A percentile compares a stretch with the other conserved stretches of the same genome.
These are phyloP conservation scores for Syncephalis plumigaleata DNA, from an alignment of 371 early-diverging fungal genomes.

Conservation along the genomic window DNA sequence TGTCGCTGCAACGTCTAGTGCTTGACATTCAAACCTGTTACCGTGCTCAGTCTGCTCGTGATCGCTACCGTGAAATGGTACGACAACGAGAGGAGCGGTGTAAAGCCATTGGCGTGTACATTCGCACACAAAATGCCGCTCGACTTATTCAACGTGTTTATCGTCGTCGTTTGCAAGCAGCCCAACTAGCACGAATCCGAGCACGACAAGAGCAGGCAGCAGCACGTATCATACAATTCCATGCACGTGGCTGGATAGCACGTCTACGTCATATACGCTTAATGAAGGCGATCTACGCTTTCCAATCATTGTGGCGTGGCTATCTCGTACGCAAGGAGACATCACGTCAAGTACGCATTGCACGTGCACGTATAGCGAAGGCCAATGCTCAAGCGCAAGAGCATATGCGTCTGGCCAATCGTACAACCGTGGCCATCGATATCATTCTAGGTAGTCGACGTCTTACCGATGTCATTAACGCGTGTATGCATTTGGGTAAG, in stretches of 20 bases:
- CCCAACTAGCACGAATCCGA: too few relatives aligned
- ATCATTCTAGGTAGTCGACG: conserved; percentile 15
- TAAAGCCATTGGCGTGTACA: too few relatives aligned
- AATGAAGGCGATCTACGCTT: conserved; percentile 6
- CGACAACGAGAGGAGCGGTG: too few relatives aligned
- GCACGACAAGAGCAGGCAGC: too few relatives aligned
- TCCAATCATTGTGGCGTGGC: conserved; percentile 17
- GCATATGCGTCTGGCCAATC: conserved; percentile 19
- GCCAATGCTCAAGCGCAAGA: conserved; percentile 16
- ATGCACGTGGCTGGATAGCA: conserved; percentile 10
- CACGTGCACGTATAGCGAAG: conserved; percentile 14
- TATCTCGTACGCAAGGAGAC: conserved; percentile 12
- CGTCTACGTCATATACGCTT: conserved; percentile 3
- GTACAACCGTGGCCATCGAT: conserved; percentile 17
- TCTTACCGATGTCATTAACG: conserved; percentile 16
- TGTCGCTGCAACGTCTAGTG: too few relatives aligned
- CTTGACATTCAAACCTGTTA: too few relatives aligned
- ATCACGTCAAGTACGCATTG: conserved; percentile 13
- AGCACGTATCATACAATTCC: conserved; percentile 10
- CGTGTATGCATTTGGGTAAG: conserved; percentile 18
- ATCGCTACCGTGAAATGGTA: too few relatives aligned
- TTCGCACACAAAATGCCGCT: too few relatives aligned
- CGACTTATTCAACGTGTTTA: too few relatives aligned
- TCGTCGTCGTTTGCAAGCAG: too few relatives aligned
- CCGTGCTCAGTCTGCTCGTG: too few relatives aligned